Evolutionary conservation across 306 rosid species (phyloP), one percentile per base, ranked within the genome.

Genomic region (Luffa aegyptiaca): DNA sequence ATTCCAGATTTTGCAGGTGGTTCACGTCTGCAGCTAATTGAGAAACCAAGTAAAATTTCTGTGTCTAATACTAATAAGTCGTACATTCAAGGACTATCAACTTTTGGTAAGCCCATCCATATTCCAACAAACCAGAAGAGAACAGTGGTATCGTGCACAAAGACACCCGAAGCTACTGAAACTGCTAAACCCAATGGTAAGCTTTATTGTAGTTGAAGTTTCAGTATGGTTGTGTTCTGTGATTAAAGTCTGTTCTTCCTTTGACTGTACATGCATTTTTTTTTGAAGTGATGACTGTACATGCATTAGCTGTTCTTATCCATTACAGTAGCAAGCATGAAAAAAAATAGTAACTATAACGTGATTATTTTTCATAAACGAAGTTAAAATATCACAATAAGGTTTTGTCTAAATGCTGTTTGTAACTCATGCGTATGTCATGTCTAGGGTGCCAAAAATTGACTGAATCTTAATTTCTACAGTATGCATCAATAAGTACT

Each of bases 131-230:
- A 69, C 86, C 84, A 80, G 82, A 93, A 82, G 83, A 87, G 79
- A 64, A 65, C 85, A 26, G 75, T 66, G 55, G 84, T 89, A 46
- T 83, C 89, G 45, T 90, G 94, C 86, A 81, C 82, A 78, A 90
- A 96, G 85, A 52, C 92, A 77, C 81, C 92, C 18, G 98, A 93
- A 65, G 83, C 90, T 74, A 49, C 84, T 73, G 86, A 83, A 81
- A 69, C 84, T 75, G 76, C 85, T 53, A 87, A 87, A 42, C 86
- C 93, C 58, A 86, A 86, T 42, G 97, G 99, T 96, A 77, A 76
- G 89, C 55, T 82, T 46, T 78, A 62, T 75, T 68, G 31, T 52
- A 3, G 76, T 55, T 5, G 61, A 42, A 65, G 33, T 42, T 53
- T 20, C 73, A n/a, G 39, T 49, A 72, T 9, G 36, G 20, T 56